Evolutionary conservation across 2,329 filamentous ascomycete genomes (phyloP).

Genomic region (Xylaria sp.): DNA sequence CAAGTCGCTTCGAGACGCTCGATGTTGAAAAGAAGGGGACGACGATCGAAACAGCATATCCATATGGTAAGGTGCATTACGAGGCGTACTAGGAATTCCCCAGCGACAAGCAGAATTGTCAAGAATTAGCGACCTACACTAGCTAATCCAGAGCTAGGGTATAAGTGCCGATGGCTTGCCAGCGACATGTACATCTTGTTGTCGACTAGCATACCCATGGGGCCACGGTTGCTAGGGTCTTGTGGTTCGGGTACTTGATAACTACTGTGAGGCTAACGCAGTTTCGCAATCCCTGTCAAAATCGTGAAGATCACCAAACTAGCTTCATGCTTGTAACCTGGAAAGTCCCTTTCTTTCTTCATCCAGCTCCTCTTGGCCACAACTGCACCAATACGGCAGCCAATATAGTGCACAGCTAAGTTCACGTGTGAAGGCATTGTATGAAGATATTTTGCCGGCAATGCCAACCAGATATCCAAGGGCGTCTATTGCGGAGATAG

Average conservation of each 20-base stretch:
- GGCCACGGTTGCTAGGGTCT: conserved; percentile 40
- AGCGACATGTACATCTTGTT: conserved; percentile 29
- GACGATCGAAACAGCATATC: conserved; percentile 28
- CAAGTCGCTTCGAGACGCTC: conserved; percentile 36
- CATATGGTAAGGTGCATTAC: conserved; percentile 12
- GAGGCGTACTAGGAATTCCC: conserved; percentile 29
- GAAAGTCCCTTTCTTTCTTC: conserved; percentile 23
- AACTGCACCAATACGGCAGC: conserved; percentile 9
- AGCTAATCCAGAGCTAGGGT: conserved; percentile 19
- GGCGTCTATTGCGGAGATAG: background rate
- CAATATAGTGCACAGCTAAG: conserved; percentile 1
- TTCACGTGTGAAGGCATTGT: conserved; percentile 26
- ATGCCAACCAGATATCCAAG: conserved; percentile 28
- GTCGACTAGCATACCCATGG: conserved; percentile 34
- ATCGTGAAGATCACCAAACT: conserved; percentile 42
- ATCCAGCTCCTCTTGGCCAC: conserved; percentile 14
- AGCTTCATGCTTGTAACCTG: conserved; percentile 36
- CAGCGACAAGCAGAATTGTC: conserved; percentile 38
- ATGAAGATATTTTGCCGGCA: conserved; percentile 23
- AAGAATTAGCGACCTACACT: conserved; percentile 37
- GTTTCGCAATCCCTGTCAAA: conserved; percentile 48
- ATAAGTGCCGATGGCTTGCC: conserved; percentile 7
- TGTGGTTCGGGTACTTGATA: conserved; percentile 37
- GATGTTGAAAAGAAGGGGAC: conserved; percentile 27
- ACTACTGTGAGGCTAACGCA: conserved; percentile 41